Percentiles rank a stretch among this genome's conserved stretches.
These are phyloP conservation scores for Scleromitrula shiraiana DNA, from an alignment of 2,329 filamentous ascomycete genomes.

Conservation along the genomic window DNA sequence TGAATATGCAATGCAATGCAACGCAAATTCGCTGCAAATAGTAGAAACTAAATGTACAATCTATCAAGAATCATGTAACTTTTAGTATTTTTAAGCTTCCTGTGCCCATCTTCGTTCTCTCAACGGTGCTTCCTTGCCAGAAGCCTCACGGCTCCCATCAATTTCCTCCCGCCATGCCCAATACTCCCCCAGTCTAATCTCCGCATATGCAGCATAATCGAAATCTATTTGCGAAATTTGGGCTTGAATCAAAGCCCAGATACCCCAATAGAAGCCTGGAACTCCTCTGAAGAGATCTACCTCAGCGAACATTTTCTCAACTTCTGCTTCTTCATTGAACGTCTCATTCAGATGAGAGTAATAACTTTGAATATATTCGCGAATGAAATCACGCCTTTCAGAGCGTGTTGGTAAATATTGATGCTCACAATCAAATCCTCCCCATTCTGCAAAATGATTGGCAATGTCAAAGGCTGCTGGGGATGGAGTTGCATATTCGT, in stretches of 20 bases:
- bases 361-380: constrained; percentile 75
- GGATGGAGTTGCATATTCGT: constrained; percentile 93
- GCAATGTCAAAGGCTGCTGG: constrained; percentile 93
- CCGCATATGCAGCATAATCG: constrained; percentile 88
- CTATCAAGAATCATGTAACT: neutral
- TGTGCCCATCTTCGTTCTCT: constrained; percentile 69
- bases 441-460: constrained; percentile 99
- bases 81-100: constrained; percentile 16
- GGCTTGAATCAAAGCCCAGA: constrained; percentile 93
- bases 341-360: constrained; percentile 42
- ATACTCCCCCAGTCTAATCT: constrained; percentile 80
- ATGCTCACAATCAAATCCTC: constrained; percentile 92
- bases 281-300: constrained; percentile 83
- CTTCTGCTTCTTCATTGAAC: constrained; percentile 50
- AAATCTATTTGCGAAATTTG: constrained; percentile 94
- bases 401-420: constrained; percentile 68
- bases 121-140: constrained; percentile 55
- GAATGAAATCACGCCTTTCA: constrained; percentile 72
- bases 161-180: constrained; percentile 80
- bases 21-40: constrained; percentile 1
- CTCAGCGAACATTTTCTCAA: constrained; percentile 63
- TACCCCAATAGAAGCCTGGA: constrained; percentile 85
- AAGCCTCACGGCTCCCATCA: constrained; percentile 49
- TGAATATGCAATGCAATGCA: constrained; percentile 9
- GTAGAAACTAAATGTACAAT: too few species aligned